These are phyloP conservation scores for Agaricus subrufescens DNA, from an alignment of 768 basidiomycete species.

Conservation along the genomic window DNA sequence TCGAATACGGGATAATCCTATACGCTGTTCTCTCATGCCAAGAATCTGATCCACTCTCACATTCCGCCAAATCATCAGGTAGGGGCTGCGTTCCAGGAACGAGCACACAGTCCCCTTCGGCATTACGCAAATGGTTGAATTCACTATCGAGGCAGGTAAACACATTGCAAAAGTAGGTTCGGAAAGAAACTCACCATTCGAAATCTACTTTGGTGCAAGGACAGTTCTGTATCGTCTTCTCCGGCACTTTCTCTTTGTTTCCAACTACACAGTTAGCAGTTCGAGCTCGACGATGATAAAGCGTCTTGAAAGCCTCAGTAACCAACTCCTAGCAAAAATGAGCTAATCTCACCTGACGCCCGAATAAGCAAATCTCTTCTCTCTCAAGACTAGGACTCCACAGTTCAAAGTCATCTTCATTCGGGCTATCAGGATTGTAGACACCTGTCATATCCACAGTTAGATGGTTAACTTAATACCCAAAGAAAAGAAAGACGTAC, in stretches of 20 bases:
- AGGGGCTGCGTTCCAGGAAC: conserved; percentile 65
- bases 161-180: neutral
- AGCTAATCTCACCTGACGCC: conserved; percentile 60
- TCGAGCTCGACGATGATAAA: conserved; percentile 87
- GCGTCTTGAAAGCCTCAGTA: conserved; percentile 43
- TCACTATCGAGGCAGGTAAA: conserved; percentile 51
- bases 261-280: conserved; percentile 84
- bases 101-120: conserved; percentile 70
- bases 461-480: neutral
- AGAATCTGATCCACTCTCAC: conserved; percentile 57
- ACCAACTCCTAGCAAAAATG: neutral
- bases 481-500: conserved; percentile 40
- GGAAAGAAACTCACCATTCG: conserved; percentile 74
- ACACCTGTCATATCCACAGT: conserved; percentile 43
- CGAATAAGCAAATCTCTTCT: conserved; percentile 87
- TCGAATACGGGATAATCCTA: conserved; percentile 86
- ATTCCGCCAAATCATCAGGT: conserved; percentile 46
- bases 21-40: conserved; percentile 96
- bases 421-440: conserved; percentile 64
- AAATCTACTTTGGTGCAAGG: conserved; percentile 74
- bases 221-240: conserved; percentile 64
- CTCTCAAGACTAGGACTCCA: conserved; percentile 95
- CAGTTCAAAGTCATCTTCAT: conserved; percentile 89
- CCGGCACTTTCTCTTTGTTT: conserved; percentile 46
- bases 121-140: conserved; percentile 82